Evolutionary conservation across 1,284 basidiomycete species (phyloP).

Genomic region (Boletus semigastroideus): DNA sequence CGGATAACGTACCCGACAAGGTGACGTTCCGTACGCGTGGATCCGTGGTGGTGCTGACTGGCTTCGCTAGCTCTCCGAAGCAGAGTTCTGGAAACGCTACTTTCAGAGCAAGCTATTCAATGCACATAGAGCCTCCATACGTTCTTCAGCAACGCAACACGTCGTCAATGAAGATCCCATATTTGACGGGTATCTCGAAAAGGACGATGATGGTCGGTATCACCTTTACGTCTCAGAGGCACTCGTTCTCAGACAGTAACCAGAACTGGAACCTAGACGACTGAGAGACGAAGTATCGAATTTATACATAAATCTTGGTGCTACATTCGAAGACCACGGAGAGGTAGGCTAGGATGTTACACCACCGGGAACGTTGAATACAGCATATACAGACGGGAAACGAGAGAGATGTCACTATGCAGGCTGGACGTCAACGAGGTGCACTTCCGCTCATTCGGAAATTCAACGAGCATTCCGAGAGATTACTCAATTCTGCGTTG

Average conservation of each 20-base stretch:
- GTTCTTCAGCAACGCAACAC: slow-evolving; percentile 81
- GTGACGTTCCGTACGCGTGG: slow-evolving; percentile 36
- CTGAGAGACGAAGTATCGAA: slow-evolving; percentile 69
- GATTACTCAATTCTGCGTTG: slow-evolving; percentile 78
- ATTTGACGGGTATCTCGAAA: slow-evolving; percentile 93
- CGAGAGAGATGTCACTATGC: slow-evolving; percentile 92
- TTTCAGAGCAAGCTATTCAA: slow-evolving; percentile 96
- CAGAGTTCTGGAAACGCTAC: slow-evolving; percentile 95
- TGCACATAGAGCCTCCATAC: slow-evolving; percentile 88
- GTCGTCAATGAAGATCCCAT: slow-evolving; percentile 90
- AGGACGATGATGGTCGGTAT: slow-evolving; percentile 85
- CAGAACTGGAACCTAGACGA: slow-evolving; percentile 81
- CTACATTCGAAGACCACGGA: slow-evolving; percentile 90
- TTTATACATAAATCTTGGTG: slow-evolving; percentile 81
- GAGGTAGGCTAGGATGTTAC: slow-evolving; percentile 52
- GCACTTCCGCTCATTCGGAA: slow-evolving; percentile 92
- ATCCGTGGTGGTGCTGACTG: slow-evolving; percentile 1
- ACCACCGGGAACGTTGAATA: background rate
- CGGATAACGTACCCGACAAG: slow-evolving; percentile 87
- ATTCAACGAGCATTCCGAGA: slow-evolving; percentile 96
- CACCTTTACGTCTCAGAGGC: background rate
- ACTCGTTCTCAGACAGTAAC: background rate
- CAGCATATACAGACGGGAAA: slow-evolving; percentile 69
- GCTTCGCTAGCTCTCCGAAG: slow-evolving; percentile 70
- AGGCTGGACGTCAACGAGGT: slow-evolving; percentile 84